phyloP scores from a whole-genome alignment of 306 rosid genomes.

The Prunus campanulata region DNA sequence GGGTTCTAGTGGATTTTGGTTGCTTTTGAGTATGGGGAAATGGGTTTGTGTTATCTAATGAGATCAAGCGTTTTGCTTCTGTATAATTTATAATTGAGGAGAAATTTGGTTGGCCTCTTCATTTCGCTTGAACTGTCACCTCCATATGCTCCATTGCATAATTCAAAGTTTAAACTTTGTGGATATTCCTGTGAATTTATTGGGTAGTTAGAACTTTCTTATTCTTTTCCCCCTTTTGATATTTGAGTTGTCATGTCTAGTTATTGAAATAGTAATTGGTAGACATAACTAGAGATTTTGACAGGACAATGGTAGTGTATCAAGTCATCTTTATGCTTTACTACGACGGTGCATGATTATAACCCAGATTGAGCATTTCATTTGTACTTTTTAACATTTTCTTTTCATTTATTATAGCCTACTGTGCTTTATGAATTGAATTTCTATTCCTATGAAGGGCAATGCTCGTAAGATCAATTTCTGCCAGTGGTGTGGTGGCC shows the following conservation, averaged over 20 bases:
- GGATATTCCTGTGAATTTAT: background rate
- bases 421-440: background rate
- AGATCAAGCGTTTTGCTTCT: background rate
- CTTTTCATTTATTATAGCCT: background rate
- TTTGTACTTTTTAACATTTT: background rate
- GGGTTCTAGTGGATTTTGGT: background rate
- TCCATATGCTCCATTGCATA: background rate
- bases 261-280: background rate
- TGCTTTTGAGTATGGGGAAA: background rate
- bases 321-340: background rate
- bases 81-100: background rate
- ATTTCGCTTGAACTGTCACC: background rate
- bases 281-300: background rate
- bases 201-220: background rate
- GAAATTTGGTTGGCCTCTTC: background rate
- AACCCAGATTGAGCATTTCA: background rate
- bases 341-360: background rate
- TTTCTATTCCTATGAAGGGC: constrained; percentile 40
- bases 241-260: background rate
- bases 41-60: background rate
- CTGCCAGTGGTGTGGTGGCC: constrained; percentile 85
- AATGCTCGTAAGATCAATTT: constrained; percentile 51
- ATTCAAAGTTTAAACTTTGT: background rate
- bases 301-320: background rate
- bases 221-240: background rate